Base-by-base conservation (phyloP, 176 grass and related monocot species). In the Eragrostis nindensis region DNA sequence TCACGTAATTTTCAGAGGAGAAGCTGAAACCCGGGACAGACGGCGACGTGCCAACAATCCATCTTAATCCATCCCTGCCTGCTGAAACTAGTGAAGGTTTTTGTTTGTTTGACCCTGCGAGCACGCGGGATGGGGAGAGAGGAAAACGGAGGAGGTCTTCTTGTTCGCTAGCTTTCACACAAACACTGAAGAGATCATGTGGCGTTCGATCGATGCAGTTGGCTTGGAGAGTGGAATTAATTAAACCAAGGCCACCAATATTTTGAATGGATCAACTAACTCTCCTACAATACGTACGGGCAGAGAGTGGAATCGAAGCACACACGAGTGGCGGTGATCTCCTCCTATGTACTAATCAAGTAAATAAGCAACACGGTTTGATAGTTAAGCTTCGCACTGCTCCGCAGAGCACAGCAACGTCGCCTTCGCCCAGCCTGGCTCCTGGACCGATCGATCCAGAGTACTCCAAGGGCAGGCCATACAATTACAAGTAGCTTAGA, bases 151-250 rank as follows among this genome's bases (percentile, higher is more conserved):
- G 17, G 46, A 48, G 32, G 47, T 42, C 46, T 22, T 50, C 12
- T 40, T 15, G 4, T 32, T 52, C 40, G 30, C n/a, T n/a, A n/a
- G n/a, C 19, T 39, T 79, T 79, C 48, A 80, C 48, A 68, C 77
- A 22, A 7, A 73, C 32, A 36, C 32, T 36, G 32, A 1, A 36
- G n/a, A n/a, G n/a, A n/a, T n/a, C 32, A 36, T 36, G 32, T 36
- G 32, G 32, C 4, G 14, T 53, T 29, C 3, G 17, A 53, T 36
- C 25, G 76, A 66, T 66, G 76, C 29, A 66, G 17, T 5, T 40
- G 65, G 61, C 21, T 32, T 36, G 15, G 61, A 62, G 44, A 62
- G 38, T n/a, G 61, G 25, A 77, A 42, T 32, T 63, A 8, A 76
- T 62, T 36, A 36, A 36, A 36, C 32, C 32, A 36, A 36, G 32